Evolutionary conservation across 2,329 filamentous ascomycete species (phyloP).

Genomic region (Exophiala mesophila): DNA sequence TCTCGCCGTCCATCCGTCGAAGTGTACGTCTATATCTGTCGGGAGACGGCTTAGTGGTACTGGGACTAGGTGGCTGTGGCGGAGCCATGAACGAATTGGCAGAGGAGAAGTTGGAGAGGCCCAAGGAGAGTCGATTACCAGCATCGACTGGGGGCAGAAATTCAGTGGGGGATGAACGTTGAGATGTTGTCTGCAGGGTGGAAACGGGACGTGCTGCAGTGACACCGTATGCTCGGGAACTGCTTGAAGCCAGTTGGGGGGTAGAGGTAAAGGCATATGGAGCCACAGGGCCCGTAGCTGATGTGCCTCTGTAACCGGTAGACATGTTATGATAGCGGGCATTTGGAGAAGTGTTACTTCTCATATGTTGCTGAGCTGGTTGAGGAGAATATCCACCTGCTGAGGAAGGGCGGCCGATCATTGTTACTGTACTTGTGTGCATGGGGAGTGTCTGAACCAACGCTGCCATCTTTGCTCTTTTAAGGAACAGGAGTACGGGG

Average conservation of each 20-base stretch:
- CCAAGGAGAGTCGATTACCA: constrained; percentile 17
- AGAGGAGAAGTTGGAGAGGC: constrained; percentile 16
- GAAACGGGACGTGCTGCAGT: constrained; percentile 42
- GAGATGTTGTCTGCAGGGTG: constrained; percentile 36
- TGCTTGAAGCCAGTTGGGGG: constrained; percentile 55
- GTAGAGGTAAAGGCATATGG: constrained; percentile 72
- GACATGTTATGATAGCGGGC: constrained; percentile 38
- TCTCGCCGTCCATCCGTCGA: constrained; percentile 47
- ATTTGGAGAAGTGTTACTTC: constrained; percentile 42
- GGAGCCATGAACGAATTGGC: constrained; percentile 17
- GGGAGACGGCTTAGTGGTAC: constrained; percentile 62
- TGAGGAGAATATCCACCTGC: constrained; percentile 50
- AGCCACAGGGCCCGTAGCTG: constrained; percentile 63
- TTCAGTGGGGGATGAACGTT: constrained; percentile 10
- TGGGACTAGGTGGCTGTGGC: neutral
- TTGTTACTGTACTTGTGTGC: constrained; percentile 70
- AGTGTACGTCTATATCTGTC: constrained; percentile 75
- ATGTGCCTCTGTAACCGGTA: constrained; percentile 46
- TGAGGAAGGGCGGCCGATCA: constrained; percentile 67
- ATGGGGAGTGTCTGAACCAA: constrained; percentile 77
- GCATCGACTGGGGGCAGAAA: constrained; percentile 15
- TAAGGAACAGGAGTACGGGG: no score
- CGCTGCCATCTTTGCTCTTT: constrained; percentile 78
- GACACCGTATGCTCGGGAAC: neutral
- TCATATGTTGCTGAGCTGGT: constrained; percentile 30